A percentile compares a stretch with the other conserved stretches of the same genome.
Conservation (phyloP, 495 filamentous ascomycete species). For the Annulohypoxylon maeteangense region DNA sequence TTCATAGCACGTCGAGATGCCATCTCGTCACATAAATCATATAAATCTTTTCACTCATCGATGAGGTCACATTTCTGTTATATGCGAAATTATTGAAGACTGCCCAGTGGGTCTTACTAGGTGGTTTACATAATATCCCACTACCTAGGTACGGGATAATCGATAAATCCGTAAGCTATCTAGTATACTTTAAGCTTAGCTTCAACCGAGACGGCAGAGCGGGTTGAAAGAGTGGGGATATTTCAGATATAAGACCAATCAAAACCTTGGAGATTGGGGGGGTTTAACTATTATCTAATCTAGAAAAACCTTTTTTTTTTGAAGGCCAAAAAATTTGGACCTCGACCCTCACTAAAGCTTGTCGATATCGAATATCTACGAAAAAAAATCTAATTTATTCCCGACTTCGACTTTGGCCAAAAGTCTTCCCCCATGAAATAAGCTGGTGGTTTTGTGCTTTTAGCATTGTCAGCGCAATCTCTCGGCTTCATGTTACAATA, state of each 20-base stretch:
- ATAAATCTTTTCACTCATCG: not conserved
- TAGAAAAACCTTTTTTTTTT: constrained; percentile 2
- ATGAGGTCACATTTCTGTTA: constrained; percentile 22
- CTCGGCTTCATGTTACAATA: constrained; percentile 39
- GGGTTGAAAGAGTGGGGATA: not conserved
- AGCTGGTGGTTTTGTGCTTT: constrained; percentile 11
- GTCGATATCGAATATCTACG: constrained; percentile 16
- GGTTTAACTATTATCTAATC: constrained; percentile 4
- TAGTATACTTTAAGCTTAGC: constrained; percentile 11
- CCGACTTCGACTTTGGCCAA: constrained; percentile 13
- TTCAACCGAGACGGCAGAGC: not conserved
- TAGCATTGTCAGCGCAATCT: not conserved
- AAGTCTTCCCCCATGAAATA: constrained; percentile 19
- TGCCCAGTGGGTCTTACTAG: not conserved
- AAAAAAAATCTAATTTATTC: not conserved
- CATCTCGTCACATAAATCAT: constrained; percentile 19
- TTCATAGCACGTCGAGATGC: constrained; percentile 25
- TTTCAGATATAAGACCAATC: constrained; percentile 12
- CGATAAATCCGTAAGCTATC: not conserved
- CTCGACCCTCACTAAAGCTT: constrained; percentile 26
- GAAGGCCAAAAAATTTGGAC: constrained; percentile 37
- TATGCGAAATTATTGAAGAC: not conserved
- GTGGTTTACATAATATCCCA: constrained; percentile 1
- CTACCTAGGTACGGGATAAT: constrained; percentile 8
- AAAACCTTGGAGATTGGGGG: not conserved